A percentile compares a stretch with the other conserved stretches of the same genome.
These are phyloP conservation scores for Parsonsia alboflavescens DNA, from an alignment of 257 asterid genomes.

Conservation along the genomic window DNA sequence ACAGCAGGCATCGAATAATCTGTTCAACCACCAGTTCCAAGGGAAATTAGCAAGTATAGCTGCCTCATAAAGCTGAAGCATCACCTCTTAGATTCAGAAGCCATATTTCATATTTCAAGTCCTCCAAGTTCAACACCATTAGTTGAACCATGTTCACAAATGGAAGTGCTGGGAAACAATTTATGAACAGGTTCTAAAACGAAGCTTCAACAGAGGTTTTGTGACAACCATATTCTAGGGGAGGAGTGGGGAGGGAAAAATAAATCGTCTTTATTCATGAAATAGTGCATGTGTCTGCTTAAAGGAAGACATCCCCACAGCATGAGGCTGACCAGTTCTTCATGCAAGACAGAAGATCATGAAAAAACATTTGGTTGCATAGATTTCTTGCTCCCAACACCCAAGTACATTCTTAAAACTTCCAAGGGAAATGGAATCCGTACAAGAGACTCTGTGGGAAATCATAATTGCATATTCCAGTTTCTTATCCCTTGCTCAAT, in stretches of 20 bases:
- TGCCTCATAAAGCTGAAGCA: not conserved
- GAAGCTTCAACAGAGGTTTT: not conserved
- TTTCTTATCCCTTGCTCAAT: not conserved
- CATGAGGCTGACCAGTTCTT: not conserved
- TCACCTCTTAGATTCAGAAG: not conserved
- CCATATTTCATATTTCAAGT: not conserved
- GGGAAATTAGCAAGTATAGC: not conserved
- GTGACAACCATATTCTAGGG: not conserved
- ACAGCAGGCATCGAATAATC: not conserved
- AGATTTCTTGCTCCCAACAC: not conserved
- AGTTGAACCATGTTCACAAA: not conserved
- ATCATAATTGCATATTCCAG: not conserved
- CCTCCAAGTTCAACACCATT: not conserved
- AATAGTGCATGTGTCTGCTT: not conserved
- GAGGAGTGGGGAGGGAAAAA: not conserved
- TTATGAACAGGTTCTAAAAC: not conserved
- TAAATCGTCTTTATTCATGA: not conserved
- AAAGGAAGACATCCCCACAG: not conserved
- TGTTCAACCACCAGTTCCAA: not conserved
- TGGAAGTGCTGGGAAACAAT: not conserved
- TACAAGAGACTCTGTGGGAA: not conserved
- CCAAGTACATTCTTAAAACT: not conserved
- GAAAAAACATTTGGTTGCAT: not conserved
- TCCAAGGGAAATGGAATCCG: not conserved
- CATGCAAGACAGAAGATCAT: not conserved